These are phyloP conservation scores for Citrus unshiu DNA, from an alignment of 345 rosid species.

Conservation along the genomic window DNA sequence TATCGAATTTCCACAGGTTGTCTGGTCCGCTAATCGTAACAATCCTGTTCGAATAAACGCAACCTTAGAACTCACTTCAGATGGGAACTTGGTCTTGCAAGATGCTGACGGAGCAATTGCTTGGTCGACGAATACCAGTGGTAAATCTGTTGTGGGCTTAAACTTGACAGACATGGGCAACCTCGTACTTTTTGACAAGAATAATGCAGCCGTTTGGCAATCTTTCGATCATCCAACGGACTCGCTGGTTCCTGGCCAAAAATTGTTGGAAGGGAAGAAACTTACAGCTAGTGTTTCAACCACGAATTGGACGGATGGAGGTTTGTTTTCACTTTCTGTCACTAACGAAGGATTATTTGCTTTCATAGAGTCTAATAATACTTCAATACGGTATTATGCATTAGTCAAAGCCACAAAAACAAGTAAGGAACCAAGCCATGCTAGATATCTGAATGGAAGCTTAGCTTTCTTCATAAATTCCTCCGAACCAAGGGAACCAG, in stretches of 20 bases:
- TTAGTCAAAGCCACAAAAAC: neutral
- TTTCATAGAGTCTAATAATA: neutral
- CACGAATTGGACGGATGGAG: neutral
- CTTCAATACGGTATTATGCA: neutral
- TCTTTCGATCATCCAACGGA: conserved; percentile 23
- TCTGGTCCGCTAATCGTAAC: conserved; percentile 19
- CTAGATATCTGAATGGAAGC: conserved; percentile 7
- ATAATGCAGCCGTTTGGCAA: conserved; percentile 16
- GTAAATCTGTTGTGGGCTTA: conserved; percentile 18
- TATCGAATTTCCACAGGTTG: conserved; percentile 13
- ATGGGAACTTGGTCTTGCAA: conserved; percentile 19
- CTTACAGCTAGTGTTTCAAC: neutral
- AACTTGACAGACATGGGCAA: conserved; percentile 17
- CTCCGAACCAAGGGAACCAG: neutral
- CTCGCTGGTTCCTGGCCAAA: conserved; percentile 15
- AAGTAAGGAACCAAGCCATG: conserved; percentile 6
- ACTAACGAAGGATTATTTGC: conserved; percentile 12
- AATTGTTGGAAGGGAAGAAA: neutral
- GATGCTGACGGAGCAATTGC: conserved; percentile 14
- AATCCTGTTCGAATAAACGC: conserved; percentile 16
- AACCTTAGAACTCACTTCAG: conserved; percentile 14
- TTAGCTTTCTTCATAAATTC: neutral
- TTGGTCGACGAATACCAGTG: conserved; percentile 15
- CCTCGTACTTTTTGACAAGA: conserved; percentile 19
- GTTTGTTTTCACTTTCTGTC: conserved; percentile 21